A percentile compares a stretch with the other conserved stretches of the same genome.
These are phyloP conservation scores for Grammothele lineata DNA, from an alignment of 768 basidiomycete genomes.

Conservation along the genomic window DNA sequence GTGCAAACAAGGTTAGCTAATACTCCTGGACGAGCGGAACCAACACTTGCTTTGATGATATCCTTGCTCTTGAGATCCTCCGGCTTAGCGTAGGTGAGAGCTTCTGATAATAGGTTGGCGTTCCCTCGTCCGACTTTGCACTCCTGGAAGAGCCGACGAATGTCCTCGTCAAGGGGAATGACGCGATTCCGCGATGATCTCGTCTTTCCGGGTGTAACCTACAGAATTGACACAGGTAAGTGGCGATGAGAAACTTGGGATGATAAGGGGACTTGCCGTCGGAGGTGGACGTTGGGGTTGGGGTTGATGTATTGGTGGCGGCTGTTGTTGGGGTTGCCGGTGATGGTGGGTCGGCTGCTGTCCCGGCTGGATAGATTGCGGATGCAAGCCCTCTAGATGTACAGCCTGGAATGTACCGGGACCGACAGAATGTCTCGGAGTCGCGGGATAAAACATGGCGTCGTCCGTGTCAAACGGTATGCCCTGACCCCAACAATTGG, in stretches of 20 bases:
- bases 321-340: background rate
- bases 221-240: too few species aligned
- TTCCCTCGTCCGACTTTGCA: slow-evolving; percentile 83
- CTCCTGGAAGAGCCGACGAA: slow-evolving; percentile 77
- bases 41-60: slow-evolving; percentile 59
- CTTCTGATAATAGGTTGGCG: slow-evolving; percentile 67
- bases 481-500: slow-evolving; percentile 39
- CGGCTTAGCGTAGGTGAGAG: slow-evolving; percentile 64
- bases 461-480: slow-evolving; percentile 77
- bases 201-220: slow-evolving; percentile 15
- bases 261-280: slow-evolving; percentile 6
- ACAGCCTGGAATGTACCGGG: slow-evolving; percentile 7
- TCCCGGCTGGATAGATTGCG: background rate
- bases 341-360: background rate
- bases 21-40: background rate
- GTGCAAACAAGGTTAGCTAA: background rate
- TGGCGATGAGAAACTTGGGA: background rate
- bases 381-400: background rate
- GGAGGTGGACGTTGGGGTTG: slow-evolving; percentile 11
- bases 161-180: slow-evolving; percentile 81
- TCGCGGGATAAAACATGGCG: slow-evolving; percentile 71
- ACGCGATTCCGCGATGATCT: slow-evolving; percentile 34
- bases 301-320: background rate
- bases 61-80: slow-evolving; percentile 59
- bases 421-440: slow-evolving; percentile 25